A percentile compares a stretch with the other conserved stretches of the same genome.
phyloP scores from a whole-genome alignment of 345 rosid species.

The Triadica sebifera region DNA sequence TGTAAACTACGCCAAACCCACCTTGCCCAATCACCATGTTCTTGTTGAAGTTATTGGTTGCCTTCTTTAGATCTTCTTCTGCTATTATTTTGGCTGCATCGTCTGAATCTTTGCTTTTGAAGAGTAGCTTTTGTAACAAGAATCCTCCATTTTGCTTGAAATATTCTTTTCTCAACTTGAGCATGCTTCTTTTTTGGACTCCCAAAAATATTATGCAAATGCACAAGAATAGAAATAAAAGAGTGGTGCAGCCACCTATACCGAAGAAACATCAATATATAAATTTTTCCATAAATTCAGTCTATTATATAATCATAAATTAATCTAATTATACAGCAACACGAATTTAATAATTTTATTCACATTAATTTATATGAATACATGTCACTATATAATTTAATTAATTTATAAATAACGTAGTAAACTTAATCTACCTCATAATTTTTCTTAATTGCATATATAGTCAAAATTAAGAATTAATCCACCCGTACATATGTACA shows the following conservation, averaged over 20 bases:
- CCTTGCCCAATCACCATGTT: slow-evolving; percentile 23
- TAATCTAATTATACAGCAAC: no score
- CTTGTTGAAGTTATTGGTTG: slow-evolving; percentile 25
- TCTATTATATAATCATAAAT: no score
- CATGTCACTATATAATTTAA: no score
- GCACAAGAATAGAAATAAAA: slow-evolving; percentile 4
- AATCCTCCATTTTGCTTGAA: slow-evolving; percentile 33
- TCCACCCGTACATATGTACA: no score
- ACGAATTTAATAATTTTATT: no score
- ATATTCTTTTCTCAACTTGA: slow-evolving; percentile 17
- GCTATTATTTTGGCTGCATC: slow-evolving; percentile 18
- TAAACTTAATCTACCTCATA: no score
- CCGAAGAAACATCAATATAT: slow-evolving; percentile 12
- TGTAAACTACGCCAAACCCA: slow-evolving; percentile 27
- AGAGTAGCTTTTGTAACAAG: slow-evolving; percentile 21
- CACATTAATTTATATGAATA: no score
- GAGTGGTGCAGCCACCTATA: slow-evolving; percentile 14
- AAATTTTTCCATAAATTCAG: no score
- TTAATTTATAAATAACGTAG: no score
- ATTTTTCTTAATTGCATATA: no score
- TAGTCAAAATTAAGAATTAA: no score
- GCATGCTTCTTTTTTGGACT: slow-evolving; percentile 11
- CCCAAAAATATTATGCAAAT: slow-evolving; percentile 11
- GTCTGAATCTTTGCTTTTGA: neutral
- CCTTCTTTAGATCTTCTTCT: slow-evolving; percentile 19